A percentile compares a stretch with the other conserved stretches of the same genome.
These are phyloP conservation scores for Kodamaea fukazawae DNA, from an alignment of 805 yeast genomes.

Conservation along the genomic window DNA sequence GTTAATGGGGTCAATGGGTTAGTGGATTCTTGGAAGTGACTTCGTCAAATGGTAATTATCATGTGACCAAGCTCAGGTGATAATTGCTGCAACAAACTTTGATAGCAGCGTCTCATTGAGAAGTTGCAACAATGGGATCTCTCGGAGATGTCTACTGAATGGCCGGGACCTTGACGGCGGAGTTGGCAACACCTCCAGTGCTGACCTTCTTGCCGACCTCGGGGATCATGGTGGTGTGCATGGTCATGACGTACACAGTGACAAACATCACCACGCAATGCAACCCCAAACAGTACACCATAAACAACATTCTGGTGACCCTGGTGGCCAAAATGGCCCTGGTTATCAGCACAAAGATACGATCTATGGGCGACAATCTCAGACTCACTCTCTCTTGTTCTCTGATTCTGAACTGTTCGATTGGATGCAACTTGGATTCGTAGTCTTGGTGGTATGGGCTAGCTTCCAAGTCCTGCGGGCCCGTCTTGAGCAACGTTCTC, in stretches of 20 bases:
- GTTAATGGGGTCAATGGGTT: too few relatives aligned
- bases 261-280: slow-evolving; percentile 71
- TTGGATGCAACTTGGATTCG: slow-evolving; percentile 78
- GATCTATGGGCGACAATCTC: slow-evolving; percentile 71
- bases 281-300: slow-evolving; percentile 68
- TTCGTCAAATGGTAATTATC: too few relatives aligned
- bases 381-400: slow-evolving; percentile 76
- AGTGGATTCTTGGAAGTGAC: too few relatives aligned
- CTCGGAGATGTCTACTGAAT: too few relatives aligned
- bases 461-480: slow-evolving; percentile 52
- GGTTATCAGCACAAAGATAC: slow-evolving; percentile 70
- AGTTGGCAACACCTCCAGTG: slow-evolving; percentile 38
- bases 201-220: slow-evolving; percentile 42
- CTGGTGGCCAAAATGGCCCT: slow-evolving; percentile 73
- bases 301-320: slow-evolving; percentile 66
- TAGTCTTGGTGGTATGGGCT: slow-evolving; percentile 54
- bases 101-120: too few relatives aligned
- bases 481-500: slow-evolving; percentile 27
- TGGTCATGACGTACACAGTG: slow-evolving; percentile 51
- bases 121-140: too few relatives aligned
- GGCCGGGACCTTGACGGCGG: too few relatives aligned
- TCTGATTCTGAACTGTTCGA: slow-evolving; percentile 73
- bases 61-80: too few relatives aligned
- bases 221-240: slow-evolving; percentile 45
- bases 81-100: too few relatives aligned